Conservation (phyloP, 2,329 filamentous ascomycete genomes). For the Colletotrichum costaricense region DNA sequence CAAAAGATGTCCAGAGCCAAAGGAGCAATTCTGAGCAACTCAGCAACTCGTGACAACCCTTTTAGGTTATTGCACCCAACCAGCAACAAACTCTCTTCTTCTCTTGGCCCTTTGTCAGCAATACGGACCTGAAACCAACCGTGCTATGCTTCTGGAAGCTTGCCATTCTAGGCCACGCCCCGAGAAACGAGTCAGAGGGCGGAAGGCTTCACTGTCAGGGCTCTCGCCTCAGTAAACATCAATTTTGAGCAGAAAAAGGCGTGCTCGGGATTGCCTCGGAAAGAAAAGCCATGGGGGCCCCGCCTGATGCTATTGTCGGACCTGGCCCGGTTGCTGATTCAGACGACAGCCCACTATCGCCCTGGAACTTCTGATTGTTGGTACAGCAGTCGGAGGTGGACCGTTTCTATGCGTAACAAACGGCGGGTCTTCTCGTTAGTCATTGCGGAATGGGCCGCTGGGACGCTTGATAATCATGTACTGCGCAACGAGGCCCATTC, state of each 20-base stretch:
- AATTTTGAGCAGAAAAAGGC: not conserved
- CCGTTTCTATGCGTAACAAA: constrained; percentile 23
- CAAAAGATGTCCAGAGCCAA: not conserved
- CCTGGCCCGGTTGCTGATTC: constrained; percentile 23
- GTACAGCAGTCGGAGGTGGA: constrained; percentile 7
- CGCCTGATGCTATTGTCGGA: not conserved
- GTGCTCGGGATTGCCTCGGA: constrained; percentile 24
- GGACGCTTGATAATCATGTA: not conserved
- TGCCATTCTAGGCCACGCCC: constrained; percentile 14
- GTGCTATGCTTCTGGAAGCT: constrained; percentile 30
- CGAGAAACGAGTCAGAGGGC: constrained; percentile 24
- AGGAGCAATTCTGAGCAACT: not conserved
- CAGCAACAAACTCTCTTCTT: not conserved
- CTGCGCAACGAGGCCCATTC: not conserved
- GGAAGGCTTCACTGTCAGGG: not conserved
- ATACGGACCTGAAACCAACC: constrained; percentile 14
- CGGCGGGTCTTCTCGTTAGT: constrained; percentile 20
- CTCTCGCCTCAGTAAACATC: not conserved
- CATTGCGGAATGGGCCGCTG: constrained; percentile 9
- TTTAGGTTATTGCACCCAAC: not conserved
- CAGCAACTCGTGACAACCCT: not conserved
- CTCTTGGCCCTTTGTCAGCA: constrained; percentile 7
- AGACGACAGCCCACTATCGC: not conserved
- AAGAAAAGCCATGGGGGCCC: constrained; percentile 4
- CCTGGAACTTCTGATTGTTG: not conserved